Conservation (phyloP, 331 rosid species). For the Saraca asoca region DNA sequence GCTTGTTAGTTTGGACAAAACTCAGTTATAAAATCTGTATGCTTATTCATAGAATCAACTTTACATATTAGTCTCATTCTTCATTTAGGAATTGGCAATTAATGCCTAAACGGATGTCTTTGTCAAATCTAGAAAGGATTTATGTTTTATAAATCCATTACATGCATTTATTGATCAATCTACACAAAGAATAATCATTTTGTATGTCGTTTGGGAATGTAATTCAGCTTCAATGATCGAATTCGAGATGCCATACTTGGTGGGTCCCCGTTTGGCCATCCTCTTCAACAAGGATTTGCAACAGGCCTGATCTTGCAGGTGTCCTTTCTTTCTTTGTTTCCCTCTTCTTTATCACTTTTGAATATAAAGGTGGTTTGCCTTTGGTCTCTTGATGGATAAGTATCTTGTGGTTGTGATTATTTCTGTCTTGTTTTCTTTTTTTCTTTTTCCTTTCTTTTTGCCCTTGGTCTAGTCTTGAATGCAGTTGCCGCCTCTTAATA, state of each 20-base stretch:
- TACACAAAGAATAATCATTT: constrained; percentile 15
- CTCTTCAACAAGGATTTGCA: constrained; percentile 96
- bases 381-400: background rate
- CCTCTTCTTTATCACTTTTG: background rate
- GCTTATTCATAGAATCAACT: constrained; percentile 20
- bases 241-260: constrained; percentile 91
- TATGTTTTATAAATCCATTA: background rate
- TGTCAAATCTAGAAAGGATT: constrained; percentile 12
- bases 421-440: background rate
- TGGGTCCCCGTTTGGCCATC: constrained; percentile 96
- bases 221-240: constrained; percentile 86
- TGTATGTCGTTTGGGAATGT: constrained; percentile 34
- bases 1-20: background rate
- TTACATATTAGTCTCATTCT: constrained; percentile 15
- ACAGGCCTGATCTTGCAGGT: constrained; percentile 87
- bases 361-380: constrained; percentile 13
- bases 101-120: constrained; percentile 20
- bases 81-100: constrained; percentile 7
- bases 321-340: constrained; percentile 1
- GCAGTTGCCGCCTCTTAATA: background rate
- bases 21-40: background rate
- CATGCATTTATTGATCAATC: constrained; percentile 2
- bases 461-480: constrained; percentile 6
- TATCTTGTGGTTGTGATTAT: background rate
- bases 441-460: background rate